Evolutionary conservation across 345 rosid genomes (phyloP).

Genomic region (Ceriops tagal): DNA sequence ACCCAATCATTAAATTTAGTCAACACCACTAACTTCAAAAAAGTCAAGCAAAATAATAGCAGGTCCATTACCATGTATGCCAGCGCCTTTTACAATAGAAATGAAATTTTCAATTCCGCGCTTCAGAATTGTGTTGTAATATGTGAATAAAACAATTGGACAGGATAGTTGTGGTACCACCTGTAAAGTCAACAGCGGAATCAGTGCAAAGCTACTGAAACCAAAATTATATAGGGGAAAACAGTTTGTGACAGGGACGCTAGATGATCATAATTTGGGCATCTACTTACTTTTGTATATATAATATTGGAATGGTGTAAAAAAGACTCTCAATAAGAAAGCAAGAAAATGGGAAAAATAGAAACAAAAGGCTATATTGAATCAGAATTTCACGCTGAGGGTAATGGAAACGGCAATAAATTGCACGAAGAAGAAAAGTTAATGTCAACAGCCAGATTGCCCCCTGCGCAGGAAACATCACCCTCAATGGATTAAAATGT

Average conservation of each 20-base stretch:
- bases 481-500: too few species aligned
- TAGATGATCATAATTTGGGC: background rate
- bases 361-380: too few species aligned
- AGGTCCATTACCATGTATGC: slow-evolving; percentile 57
- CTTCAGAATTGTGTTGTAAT: slow-evolving; percentile 81
- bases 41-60: slow-evolving; percentile 8
- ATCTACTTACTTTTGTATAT: background rate
- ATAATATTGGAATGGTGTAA: background rate
- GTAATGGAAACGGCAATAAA: too few species aligned
- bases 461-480: too few species aligned
- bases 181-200: slow-evolving; percentile 32
- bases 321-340: background rate
- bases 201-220: background rate
- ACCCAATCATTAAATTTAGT: too few species aligned
- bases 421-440: too few species aligned
- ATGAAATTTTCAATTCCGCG: slow-evolving; percentile 69
- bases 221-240: background rate
- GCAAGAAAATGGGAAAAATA: too few species aligned
- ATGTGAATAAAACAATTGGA: slow-evolving; percentile 77
- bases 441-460: too few species aligned
- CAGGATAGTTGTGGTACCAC: slow-evolving; percentile 75
- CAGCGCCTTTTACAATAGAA: slow-evolving; percentile 54
- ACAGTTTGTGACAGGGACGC: background rate
- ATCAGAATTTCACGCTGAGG: too few species aligned
- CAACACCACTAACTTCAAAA: too few species aligned